Evolutionary conservation across 441 rosid genomes (phyloP), one percentile per base, ranked within the genome.

Genomic region (Euphorbia celastroides): DNA sequence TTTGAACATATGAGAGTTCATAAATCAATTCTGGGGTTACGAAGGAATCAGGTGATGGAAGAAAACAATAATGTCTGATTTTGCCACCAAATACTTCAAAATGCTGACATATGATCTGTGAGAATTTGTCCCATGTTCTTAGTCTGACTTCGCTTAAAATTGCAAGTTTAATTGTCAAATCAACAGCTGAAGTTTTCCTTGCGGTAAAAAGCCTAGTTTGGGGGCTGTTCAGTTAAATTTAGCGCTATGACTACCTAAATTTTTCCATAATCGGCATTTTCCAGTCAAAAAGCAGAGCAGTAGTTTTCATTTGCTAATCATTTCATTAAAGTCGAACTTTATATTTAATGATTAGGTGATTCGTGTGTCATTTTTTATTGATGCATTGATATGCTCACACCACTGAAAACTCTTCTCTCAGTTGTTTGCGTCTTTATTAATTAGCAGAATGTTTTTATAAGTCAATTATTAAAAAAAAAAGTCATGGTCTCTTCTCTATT

Each of bases 401-500:
- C 42, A 57, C 48, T 32, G 34, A 16, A 41, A 66, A 26, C 32
- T 52, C 31, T 52, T 30, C 13, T 23, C 32, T 20, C 55, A 52
- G 38, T n/a, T 31, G 30, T 23, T 19, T 2, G 30, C 30, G 48
- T 3, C 27, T 48, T 44, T n/a, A n/a, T n/a, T n/a, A n/a, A n/a
- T n/a, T n/a, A n/a, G n/a, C n/a, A n/a, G n/a, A n/a, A n/a, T n/a
- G n/a, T n/a, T n/a, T n/a, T n/a, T n/a, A n/a, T n/a, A n/a, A n/a
- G n/a, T n/a, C n/a, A n/a, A n/a, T n/a, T n/a, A n/a, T n/a, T n/a
- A n/a, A n/a, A n/a, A n/a, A n/a, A n/a, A n/a, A n/a, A n/a, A n/a
- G n/a, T 20, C 11, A 54, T 42, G 38, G 55, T 54, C 26, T 73
- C 19, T 75, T 34, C 11, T 22, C 65, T 19, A 46, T 11, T 46